phyloP scores from a whole-genome alignment of 176 grass and related monocot species.

The Thalia dealbata region DNA sequence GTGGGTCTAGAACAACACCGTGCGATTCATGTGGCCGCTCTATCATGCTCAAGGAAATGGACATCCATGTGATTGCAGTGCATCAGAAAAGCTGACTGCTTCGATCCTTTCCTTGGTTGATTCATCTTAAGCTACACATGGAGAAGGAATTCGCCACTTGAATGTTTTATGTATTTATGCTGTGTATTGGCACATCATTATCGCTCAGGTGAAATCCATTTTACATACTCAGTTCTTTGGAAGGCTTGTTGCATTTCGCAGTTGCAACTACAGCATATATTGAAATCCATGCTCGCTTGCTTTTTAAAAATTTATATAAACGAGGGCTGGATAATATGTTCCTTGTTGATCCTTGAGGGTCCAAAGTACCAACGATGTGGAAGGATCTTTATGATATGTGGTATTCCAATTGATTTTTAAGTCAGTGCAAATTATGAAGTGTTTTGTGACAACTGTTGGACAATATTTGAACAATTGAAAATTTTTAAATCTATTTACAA shows the following conservation, averaged over 20 bases:
- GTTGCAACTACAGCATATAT: background rate
- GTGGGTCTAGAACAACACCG: conserved; percentile 83
- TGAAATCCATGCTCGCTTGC: background rate
- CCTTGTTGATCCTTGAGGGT: too few relatives aligned
- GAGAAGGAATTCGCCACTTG: background rate
- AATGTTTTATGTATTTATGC: background rate
- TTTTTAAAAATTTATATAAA: background rate
- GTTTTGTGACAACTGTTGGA: too few relatives aligned
- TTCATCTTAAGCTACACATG: background rate
- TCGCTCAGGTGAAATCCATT: background rate
- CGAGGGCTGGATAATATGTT: too few relatives aligned
- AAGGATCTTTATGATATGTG: too few relatives aligned
- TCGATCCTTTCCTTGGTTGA: background rate
- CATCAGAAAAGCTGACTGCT: conserved; percentile 73
- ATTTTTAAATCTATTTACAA: too few relatives aligned
- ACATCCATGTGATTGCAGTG: conserved; percentile 73
- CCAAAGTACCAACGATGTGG: too few relatives aligned
- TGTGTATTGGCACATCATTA: background rate
- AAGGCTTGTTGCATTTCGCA: background rate
- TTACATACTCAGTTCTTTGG: background rate
- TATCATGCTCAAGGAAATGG: conserved; percentile 97
- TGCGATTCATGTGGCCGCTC: conserved; percentile 85
- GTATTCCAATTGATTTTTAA: too few relatives aligned
- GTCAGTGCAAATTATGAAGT: too few relatives aligned
- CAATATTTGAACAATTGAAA: too few relatives aligned